Evolutionary conservation across 148 eudicot genomes (phyloP).

Genomic region (Rhododendron griersonianum): DNA sequence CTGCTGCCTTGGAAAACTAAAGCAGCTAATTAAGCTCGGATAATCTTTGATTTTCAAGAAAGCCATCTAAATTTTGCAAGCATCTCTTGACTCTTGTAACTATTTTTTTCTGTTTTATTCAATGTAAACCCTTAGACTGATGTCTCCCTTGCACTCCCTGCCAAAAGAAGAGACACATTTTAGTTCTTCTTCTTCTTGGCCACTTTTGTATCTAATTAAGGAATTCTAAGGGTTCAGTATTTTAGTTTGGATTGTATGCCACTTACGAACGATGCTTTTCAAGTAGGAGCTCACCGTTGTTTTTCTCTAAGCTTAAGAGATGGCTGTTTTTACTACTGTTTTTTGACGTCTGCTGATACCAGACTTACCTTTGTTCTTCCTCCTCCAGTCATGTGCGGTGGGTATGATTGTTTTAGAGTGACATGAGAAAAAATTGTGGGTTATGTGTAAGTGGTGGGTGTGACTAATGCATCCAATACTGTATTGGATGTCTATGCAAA

Average conservation of each 20-base stretch:
- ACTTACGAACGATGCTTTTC: neutral
- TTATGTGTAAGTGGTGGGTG: neutral
- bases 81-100: neutral
- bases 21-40: neutral
- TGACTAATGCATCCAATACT: neutral
- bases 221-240: neutral
- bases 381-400: neutral
- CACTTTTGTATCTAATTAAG: neutral
- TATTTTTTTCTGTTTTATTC: neutral
- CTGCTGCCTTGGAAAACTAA: neutral
- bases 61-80: neutral
- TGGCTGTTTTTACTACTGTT: neutral
- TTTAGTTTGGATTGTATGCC: neutral
- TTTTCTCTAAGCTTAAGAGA: neutral
- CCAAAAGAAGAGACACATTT: neutral
- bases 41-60: neutral
- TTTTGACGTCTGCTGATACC: neutral
- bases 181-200: neutral
- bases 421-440: neutral
- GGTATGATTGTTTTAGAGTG: neutral
- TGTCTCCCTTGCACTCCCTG: neutral
- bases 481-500: neutral
- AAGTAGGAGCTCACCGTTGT: neutral
- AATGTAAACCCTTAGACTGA: neutral
- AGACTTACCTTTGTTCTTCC: neutral